Percentiles rank a stretch among this genome's conserved stretches.
These are phyloP conservation scores for Nitzschia sp. DNA, from an alignment of 108 stramenopile genomes.

Conservation along the genomic window DNA sequence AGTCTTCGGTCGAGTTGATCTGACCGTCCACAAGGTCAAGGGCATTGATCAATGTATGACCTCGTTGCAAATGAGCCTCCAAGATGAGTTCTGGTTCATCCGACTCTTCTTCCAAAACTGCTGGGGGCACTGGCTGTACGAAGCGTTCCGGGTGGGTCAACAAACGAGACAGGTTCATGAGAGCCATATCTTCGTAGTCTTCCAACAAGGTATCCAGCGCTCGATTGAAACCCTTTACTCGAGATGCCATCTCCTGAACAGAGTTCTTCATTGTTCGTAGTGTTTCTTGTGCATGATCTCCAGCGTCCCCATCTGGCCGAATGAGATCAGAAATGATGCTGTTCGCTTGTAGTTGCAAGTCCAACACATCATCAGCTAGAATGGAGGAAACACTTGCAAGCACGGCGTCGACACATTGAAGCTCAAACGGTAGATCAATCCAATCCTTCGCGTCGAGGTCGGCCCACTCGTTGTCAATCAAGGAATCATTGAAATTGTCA, in stretches of 20 bases:
- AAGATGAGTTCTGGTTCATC: conserved; percentile 89
- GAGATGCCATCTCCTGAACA: conserved; percentile 66
- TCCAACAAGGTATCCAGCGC: conserved; percentile 78
- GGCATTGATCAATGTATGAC: conserved; percentile 61
- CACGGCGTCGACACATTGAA: conserved; percentile 83
- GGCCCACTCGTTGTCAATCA: conserved; percentile 60
- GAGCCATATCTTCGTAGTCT: conserved; percentile 88
- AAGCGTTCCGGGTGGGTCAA: conserved; percentile 84
- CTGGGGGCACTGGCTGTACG: conserved; percentile 75
- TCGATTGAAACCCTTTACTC: conserved; percentile 78
- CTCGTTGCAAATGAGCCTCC: conserved; percentile 81
- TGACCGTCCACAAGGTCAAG: conserved; percentile 76
- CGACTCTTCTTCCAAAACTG: conserved; percentile 80
- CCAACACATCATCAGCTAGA: conserved; percentile 60
- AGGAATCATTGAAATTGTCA: conserved; percentile 10
- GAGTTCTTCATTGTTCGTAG: conserved; percentile 77
- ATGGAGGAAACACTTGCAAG: conserved; percentile 61
- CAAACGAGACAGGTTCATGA: conserved; percentile 86
- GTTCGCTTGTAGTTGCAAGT: conserved; percentile 44
- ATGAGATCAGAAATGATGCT: conserved; percentile 50
- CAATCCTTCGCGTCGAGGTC: conserved; percentile 67
- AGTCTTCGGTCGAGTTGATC: conserved; percentile 76
- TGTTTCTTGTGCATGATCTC: conserved; percentile 67
- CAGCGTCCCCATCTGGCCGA: conserved; percentile 8
- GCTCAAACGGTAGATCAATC: conserved; percentile 73